Evolutionary conservation across 1,284 basidiomycete species (phyloP).

Genomic region (Volvariella surrecta): DNA sequence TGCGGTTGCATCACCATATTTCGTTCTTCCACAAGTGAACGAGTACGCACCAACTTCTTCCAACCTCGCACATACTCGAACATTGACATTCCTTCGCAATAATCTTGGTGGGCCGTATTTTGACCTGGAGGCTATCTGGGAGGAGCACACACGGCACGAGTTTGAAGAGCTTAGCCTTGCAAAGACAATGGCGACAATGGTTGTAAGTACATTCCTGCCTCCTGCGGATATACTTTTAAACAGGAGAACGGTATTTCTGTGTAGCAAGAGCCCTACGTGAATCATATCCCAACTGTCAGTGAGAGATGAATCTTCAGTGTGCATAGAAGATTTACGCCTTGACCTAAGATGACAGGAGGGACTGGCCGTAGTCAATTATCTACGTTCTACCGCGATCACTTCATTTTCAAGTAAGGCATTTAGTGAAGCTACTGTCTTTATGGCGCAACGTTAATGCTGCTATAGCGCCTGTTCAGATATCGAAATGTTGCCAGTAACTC

Average conservation of each 20-base stretch:
- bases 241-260: not conserved
- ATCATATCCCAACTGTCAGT: constrained; percentile 36
- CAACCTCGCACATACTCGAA: constrained; percentile 31
- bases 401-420: constrained; percentile 33
- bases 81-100: constrained; percentile 33
- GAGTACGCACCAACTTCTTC: constrained; percentile 30
- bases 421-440: not conserved
- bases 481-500: constrained; percentile 32
- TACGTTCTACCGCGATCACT: constrained; percentile 45
- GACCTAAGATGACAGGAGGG: constrained; percentile 40
- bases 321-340: not conserved
- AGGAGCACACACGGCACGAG: constrained; percentile 42
- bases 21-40: constrained; percentile 29
- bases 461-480: constrained; percentile 37
- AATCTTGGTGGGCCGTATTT: constrained; percentile 34
- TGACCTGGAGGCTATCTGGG: constrained; percentile 44
- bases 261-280: constrained; percentile 40
- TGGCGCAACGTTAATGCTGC: not conserved
- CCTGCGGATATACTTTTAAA: too few species aligned
- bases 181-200: constrained; percentile 47
- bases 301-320: not conserved
- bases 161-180: constrained; percentile 41
- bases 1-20: constrained; percentile 22
- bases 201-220: constrained; percentile 22
- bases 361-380: constrained; percentile 40